These are phyloP conservation scores for Diophrys appendiculata DNA, from an alignment of 73 alveolate genomes.

Conservation along the genomic window DNA sequence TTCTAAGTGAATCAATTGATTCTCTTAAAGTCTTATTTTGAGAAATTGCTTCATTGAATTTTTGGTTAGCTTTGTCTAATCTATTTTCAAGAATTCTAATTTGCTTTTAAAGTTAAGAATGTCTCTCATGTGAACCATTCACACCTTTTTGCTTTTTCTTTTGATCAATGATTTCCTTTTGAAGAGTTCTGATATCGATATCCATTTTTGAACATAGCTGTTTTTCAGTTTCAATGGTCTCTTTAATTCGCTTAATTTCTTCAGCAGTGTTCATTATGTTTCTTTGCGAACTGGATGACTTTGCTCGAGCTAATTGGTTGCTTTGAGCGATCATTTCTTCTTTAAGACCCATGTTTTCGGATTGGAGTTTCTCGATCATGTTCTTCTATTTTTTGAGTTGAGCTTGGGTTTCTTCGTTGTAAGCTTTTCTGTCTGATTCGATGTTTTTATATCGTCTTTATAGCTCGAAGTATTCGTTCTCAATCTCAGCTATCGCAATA, in stretches of 20 bases:
- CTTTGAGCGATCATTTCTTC: slow-evolving; percentile 59
- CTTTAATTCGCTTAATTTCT: slow-evolving; percentile 59
- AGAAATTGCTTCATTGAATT: slow-evolving; percentile 96
- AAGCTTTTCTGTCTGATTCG: slow-evolving; percentile 77
- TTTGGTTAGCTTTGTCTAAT: slow-evolving; percentile 93
- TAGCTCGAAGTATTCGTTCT: slow-evolving; percentile 43
- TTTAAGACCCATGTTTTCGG: slow-evolving; percentile 62
- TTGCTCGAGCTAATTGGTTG: slow-evolving; percentile 34
- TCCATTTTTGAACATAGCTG: slow-evolving; percentile 58
- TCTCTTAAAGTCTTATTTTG: slow-evolving; percentile 89
- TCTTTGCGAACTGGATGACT: slow-evolving; percentile 18
- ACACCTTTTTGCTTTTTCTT: slow-evolving; percentile 80
- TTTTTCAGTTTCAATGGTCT: slow-evolving; percentile 72
- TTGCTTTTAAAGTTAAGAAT: slow-evolving; percentile 84
- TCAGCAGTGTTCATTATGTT: slow-evolving; percentile 24
- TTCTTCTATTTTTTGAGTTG: slow-evolving; percentile 71
- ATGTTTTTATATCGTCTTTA: slow-evolving; percentile 51
- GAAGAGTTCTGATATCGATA: slow-evolving; percentile 67
- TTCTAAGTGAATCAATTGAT: slow-evolving; percentile 88
- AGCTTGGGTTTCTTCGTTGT: slow-evolving; percentile 77
- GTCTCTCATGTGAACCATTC: slow-evolving; percentile 92
- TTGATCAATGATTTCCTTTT: slow-evolving; percentile 76
- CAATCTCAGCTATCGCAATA: slow-evolving; percentile 10
- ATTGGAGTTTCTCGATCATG: slow-evolving; percentile 70
- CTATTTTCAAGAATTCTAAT: slow-evolving; percentile 93